Evolutionary conservation across 2,329 filamentous ascomycete species (phyloP), one percentile per base, ranked within the genome.

Genomic region (Cytospora paraplurivora): DNA sequence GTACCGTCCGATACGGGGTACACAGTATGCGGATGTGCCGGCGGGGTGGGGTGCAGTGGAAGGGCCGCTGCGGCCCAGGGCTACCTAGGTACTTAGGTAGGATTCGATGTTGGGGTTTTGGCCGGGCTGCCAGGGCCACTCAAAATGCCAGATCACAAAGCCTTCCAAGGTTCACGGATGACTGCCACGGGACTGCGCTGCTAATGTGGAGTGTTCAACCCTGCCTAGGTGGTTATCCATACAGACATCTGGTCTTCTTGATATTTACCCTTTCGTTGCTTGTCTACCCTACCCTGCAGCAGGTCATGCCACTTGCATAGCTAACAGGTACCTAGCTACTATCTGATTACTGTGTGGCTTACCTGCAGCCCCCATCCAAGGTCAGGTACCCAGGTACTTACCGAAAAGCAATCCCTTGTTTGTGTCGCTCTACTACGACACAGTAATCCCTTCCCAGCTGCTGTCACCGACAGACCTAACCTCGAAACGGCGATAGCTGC

Each of bases 31-130:
- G 35, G 47, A 53, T 32, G 50, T 44, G 32, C 44, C 50, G 41
- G 59, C 37, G 59, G 59, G 59, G 59, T 61, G 58, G 41, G 41
- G n/a, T 19, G 52, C 53, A 56, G 34, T 38, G 35, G 33, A 38
- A 15, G 7, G 15, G 44, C 44, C 44, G 21, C 57, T 59, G 13
- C 27, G 38, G 52, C 17, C 27, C 37, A 47, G 59, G 37, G 34
- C 55, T 62, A n/a, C n/a, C n/a, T n/a, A n/a, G n/a, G n/a, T n/a
- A n/a, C n/a, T n/a, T n/a, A n/a, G n/a, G n/a, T n/a, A 56, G 63
- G 50, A 59, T 62, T 50, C 54, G 38, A 44, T 62, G 54, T 32
- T 62, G 41, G 59, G 53, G 53, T 32, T 51, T 47, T 55, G 37
- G 54, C 50, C 12, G 35, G 41, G 49, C 59, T 62, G 37, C 54